phyloP scores from a whole-genome alignment of 2,329 filamentous ascomycete genomes.

The Fulvia fulva region DNA sequence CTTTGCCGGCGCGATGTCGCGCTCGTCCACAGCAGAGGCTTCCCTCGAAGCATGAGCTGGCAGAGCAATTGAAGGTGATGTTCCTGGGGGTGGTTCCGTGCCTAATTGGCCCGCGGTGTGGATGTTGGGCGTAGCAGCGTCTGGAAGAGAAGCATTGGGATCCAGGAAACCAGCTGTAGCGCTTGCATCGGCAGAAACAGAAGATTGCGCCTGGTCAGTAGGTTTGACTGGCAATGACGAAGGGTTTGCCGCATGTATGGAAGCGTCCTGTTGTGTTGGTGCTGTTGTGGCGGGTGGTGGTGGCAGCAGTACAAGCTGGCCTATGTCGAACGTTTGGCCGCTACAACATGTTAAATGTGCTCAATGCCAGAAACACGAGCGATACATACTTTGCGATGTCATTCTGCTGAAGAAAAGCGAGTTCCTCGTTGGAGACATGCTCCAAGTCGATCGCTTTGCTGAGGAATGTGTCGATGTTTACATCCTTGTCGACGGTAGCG shows the following conservation, averaged over 20 bases:
- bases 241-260: constrained; percentile 28
- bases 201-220: constrained; percentile 5
- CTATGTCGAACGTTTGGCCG: constrained; percentile 55
- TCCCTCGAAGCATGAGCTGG: constrained; percentile 1
- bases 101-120: constrained; percentile 5
- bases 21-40: constrained; percentile 7
- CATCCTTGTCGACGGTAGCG: constrained; percentile 4
- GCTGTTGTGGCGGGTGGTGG: constrained; percentile 40
- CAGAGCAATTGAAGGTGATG: background rate
- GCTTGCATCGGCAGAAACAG: constrained; percentile 12
- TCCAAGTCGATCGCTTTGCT: constrained; percentile 2
- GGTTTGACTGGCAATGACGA: constrained; percentile 14
- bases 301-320: constrained; percentile 34
- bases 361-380: background rate
- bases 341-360: constrained; percentile 34
- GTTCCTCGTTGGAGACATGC: constrained; percentile 6
- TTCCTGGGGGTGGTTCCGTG: background rate
- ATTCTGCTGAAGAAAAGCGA: constrained; percentile 8
- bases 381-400: constrained; percentile 10
- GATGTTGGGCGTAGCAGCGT: constrained; percentile 9
- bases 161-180: constrained; percentile 17
- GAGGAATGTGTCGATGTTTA: constrained; percentile 3
- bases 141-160: constrained; percentile 4
- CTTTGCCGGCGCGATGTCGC: constrained; percentile 12
- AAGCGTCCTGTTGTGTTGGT: constrained; percentile 24